Base-by-base conservation (phyloP, 2,329 filamentous ascomycete species). In the Colletotrichum simmondsii region DNA sequence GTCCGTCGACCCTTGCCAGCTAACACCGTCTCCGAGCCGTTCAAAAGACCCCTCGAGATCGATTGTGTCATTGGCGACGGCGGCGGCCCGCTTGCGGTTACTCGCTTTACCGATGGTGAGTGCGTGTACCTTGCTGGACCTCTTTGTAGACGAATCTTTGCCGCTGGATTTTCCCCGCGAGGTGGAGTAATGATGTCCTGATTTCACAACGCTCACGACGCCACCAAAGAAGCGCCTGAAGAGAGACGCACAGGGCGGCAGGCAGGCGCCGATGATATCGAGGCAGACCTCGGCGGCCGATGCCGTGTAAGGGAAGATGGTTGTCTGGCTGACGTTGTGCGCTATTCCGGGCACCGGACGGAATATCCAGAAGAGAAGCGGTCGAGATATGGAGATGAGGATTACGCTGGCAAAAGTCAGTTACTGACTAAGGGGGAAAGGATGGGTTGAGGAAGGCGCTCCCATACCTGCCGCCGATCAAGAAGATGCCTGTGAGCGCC, bases 201-300 rank as follows among this genome's bases (percentile, higher is more conserved):
- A 49, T n/a, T 49, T 49, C 3, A 49, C 42, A 49, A 49, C 42
- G 19, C 19, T 49, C 42, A 49, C 42, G 42, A 49, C 42, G 8
- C 42, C 42, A 19, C 42, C 42, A n/a, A 61, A 61, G 7, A 61
- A 26, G 19, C 42, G 42, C 42, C 42, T 49, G 42, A 49, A 49
- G 7, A 49, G 42, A 49, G 42, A 49, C 6, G 32, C 26, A 12
- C 58, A 61, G n/a, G 58, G 58, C 22, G 58, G 58, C 3, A 61
- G 35, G 4, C 58, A 61, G 22, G 58, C 58, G 22, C 32, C 58
- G 35, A 61, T 61, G n/a, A 61, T 42, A 22, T 35, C 58, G 8
- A 61, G 58, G 58, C 58, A 61, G 22, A 61, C 42, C 19, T 61
- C 58, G 14, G 42, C 42, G 22, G 58, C 58, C n/a, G 58, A 61